Conservation (phyloP, 2,329 filamentous ascomycete species). For the Lachnellula cervina region DNA sequence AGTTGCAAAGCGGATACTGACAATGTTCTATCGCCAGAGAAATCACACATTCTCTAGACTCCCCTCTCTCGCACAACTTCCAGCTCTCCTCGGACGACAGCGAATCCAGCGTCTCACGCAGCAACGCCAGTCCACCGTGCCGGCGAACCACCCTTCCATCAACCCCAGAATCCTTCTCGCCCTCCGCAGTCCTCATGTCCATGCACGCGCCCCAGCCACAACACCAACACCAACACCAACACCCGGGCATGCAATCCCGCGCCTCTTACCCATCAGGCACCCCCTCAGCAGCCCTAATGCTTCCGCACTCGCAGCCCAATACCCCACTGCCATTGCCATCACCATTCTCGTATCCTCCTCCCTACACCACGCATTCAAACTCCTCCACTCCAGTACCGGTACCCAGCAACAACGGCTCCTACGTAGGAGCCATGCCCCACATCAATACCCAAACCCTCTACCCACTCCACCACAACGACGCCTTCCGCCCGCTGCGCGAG, state of each 20-base stretch:
- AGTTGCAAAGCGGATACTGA: neutral
- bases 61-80: constrained; percentile 10
- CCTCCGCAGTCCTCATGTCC: constrained; percentile 16
- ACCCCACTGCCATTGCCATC: no score
- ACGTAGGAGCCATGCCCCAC: neutral
- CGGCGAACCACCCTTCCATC: neutral
- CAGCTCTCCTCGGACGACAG: constrained; percentile 7
- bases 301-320: no score
- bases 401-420: no score
- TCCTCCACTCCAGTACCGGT: no score
- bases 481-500: constrained; percentile 22
- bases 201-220: constrained; percentile 13
- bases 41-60: constrained; percentile 14
- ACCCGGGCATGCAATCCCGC: neutral
- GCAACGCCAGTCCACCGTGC: neutral
- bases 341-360: no score
- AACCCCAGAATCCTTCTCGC: constrained; percentile 16
- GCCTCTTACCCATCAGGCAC: constrained; percentile 5
- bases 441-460: neutral
- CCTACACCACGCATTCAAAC: no score
- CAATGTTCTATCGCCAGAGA: constrained; percentile 8
- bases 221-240: neutral
- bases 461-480: constrained; percentile 13
- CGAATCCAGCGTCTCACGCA: neutral
- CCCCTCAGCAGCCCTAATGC: neutral